These are phyloP conservation scores for Paraphaeosphaeria sporulosa DNA, from an alignment of 2,329 filamentous ascomycete genomes.

Conservation along the genomic window DNA sequence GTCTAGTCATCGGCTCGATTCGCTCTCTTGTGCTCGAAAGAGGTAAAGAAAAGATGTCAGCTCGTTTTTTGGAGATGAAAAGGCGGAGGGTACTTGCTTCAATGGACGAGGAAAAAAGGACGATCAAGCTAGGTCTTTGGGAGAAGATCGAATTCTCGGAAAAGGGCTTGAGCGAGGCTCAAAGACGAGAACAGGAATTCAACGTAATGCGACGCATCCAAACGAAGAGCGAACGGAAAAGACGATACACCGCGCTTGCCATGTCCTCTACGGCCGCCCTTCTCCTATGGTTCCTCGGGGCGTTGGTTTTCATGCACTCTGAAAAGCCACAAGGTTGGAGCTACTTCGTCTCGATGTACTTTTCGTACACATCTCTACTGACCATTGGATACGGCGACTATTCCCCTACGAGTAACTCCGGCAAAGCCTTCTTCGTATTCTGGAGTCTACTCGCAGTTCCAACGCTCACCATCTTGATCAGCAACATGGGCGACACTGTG, in stretches of 20 bases:
- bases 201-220: constrained; percentile 53
- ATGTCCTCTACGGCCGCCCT: constrained; percentile 50
- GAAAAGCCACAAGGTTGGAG: constrained; percentile 58
- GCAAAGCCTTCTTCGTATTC: constrained; percentile 64
- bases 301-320: constrained; percentile 57
- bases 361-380: constrained; percentile 60
- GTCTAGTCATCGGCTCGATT: constrained; percentile 64
- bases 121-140: constrained; percentile 54
- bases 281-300: constrained; percentile 57
- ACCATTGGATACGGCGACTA: constrained; percentile 65
- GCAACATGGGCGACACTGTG: constrained; percentile 63
- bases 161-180: constrained; percentile 45
- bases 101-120: constrained; percentile 50
- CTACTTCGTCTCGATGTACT: constrained; percentile 63
- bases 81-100: constrained; percentile 52
- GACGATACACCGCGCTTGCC: constrained; percentile 51
- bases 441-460: constrained; percentile 64
- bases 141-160: constrained; percentile 52
- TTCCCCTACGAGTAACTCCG: constrained; percentile 56
- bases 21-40: constrained; percentile 59
- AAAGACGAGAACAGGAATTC: constrained; percentile 59
- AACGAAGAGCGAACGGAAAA: constrained; percentile 41
- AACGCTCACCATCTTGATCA: constrained; percentile 62
- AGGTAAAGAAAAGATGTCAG: constrained; percentile 59
- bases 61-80: constrained; percentile 59